Conservation (phyloP, 1,139 yeast species). For the Hyphopichia fennica region DNA sequence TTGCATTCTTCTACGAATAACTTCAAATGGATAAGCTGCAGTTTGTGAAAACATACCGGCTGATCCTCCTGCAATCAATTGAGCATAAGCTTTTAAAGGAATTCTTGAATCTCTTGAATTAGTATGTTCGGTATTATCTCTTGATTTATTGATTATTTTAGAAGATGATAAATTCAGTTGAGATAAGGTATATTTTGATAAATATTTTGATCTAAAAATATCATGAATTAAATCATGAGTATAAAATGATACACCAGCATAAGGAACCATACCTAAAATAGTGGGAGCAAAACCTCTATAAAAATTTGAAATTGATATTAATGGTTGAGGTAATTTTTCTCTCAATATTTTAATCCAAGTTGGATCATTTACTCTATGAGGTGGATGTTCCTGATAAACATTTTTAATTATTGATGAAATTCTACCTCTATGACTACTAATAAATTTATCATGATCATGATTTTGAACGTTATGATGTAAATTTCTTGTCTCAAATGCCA, state of each 20-base stretch:
- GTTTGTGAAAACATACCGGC: conserved; percentile 96
- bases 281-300: conserved; percentile 96
- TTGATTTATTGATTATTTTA: conserved; percentile 17
- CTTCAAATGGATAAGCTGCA: conserved; percentile 96
- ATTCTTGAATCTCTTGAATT: conserved; percentile 53
- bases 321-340: conserved; percentile 29
- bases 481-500: conserved; percentile 80
- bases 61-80: conserved; percentile 87
- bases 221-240: conserved; percentile 93
- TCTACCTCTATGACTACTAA: conserved; percentile 47
- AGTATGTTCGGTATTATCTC: conserved; percentile 17
- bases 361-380: conserved; percentile 36
- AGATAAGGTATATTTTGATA: conserved; percentile 59
- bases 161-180: conserved; percentile 1
- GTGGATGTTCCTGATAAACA: conserved; percentile 67
- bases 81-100: conserved; percentile 88
- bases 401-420: conserved; percentile 51
- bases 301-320: conserved; percentile 62
- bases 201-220: conserved; percentile 58
- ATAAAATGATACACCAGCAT: conserved; percentile 96
- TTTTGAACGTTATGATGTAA: conserved; percentile 23
- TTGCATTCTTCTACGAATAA: conserved; percentile 91
- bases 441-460: conserved; percentile 21
- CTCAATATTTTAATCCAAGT: conserved; percentile 36
- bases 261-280: conserved; percentile 92